phyloP scores from a whole-genome alignment of 257 asterid genomes.

The Verbascum thapsus region DNA sequence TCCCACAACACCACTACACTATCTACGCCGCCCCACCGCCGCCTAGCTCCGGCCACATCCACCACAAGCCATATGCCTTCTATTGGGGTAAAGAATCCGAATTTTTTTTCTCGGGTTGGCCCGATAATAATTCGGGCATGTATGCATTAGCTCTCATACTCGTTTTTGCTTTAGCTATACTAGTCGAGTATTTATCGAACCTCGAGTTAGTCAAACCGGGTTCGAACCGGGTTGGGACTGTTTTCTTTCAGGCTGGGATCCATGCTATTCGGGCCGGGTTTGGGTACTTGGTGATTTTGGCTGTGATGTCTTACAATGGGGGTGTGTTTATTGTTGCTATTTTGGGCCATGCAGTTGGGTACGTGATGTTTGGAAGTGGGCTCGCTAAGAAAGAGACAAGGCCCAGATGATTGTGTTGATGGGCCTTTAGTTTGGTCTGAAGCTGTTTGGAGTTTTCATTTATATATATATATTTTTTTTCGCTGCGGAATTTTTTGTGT shows the following conservation, averaged over 20 bases:
- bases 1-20: slow-evolving; percentile 34
- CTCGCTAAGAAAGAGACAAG: slow-evolving; percentile 33
- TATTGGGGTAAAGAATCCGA: slow-evolving; percentile 54
- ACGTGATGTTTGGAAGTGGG: slow-evolving; percentile 56
- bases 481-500: background rate
- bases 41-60: slow-evolving; percentile 29
- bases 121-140: slow-evolving; percentile 58
- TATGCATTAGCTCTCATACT: slow-evolving; percentile 58
- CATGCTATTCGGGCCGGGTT: slow-evolving; percentile 74
- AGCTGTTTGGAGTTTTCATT: background rate
- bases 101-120: slow-evolving; percentile 53
- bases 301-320: slow-evolving; percentile 77
- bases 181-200: slow-evolving; percentile 55
- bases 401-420: slow-evolving; percentile 1
- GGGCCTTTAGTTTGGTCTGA: slow-evolving; percentile 9
- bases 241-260: slow-evolving; percentile 57
- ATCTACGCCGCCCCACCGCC: slow-evolving; percentile 34
- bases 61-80: slow-evolving; percentile 40
- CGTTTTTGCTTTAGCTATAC: slow-evolving; percentile 57
- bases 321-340: slow-evolving; percentile 68
- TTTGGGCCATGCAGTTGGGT: slow-evolving; percentile 74
- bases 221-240: slow-evolving; percentile 45
- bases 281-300: slow-evolving; percentile 64
- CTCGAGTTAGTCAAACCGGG: slow-evolving; percentile 60
- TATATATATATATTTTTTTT: background rate